Base-by-base conservation (phyloP, 208 protist genomes). In the Trypanosoma boissoni region DNA sequence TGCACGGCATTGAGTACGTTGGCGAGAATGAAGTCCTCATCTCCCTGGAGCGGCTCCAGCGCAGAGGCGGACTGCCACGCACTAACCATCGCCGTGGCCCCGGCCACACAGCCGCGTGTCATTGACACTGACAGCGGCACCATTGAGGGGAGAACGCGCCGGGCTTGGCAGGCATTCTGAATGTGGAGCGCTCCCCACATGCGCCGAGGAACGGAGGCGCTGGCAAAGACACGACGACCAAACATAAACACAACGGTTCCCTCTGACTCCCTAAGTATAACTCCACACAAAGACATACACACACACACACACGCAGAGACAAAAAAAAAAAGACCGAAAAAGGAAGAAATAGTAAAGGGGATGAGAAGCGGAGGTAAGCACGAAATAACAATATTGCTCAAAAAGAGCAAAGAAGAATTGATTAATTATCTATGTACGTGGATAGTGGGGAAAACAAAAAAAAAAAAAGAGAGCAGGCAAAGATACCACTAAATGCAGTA, bases 191-290 rank as follows among this genome's bases (percentile, higher is more conserved):
- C 57, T 20, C 68, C 57, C 78, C 79, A 93, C 75, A 80, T 74
- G 29, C 68, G 69, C 18, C 86, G 86, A 18, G 86, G 86, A 14
- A 93, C 58, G 20, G 75, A 67, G 0, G 80, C 75, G 49, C 86
- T 93, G 26, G 83, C 79, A 58, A 88, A 93, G 6, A 90, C 79
- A 45, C 86, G 86, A 44, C 86, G 79, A 34, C 80, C 77, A 58
- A 93, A 93, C 86, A 93, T 93, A 18, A 50, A 50, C n/a, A 43
- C 16, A 43, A 43, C 14, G 37, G 37, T n/a, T 43, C 41, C 9
- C 24, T 9, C 10, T 12, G 31, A 57, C 21, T 26, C 27, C 43
- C 46, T 37, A 16, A 39, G 34, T 39, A 39, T 16, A 39, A 39
- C 6, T 12, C 6, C 6, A 39, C 34, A 39, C 34, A 12, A 29